Evolutionary conservation across 208 protist species (phyloP), one percentile per base, ranked within the genome.

Genomic region (Tritrichomonas musculus): DNA sequence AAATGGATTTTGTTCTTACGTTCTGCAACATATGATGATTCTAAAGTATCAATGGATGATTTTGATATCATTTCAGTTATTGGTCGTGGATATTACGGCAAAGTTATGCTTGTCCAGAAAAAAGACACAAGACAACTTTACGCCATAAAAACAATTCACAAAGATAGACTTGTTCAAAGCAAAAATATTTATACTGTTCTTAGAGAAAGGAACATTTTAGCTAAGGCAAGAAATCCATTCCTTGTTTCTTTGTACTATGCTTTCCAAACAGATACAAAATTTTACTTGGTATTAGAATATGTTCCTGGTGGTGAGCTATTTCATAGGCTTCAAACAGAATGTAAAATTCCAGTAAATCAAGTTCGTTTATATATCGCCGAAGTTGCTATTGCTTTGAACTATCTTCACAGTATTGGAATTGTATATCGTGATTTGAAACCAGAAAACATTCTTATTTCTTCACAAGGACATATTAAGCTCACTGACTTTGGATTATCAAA

Each of bases 391-490:
- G 33, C 41, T 49, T 50, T 82, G 8, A 47, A 82, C n/a, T 36
- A 82, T 82, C 41, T 82, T 49, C 73, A 82, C 20, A 53, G 39
- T n/a, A 82, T 50, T 30, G 73, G 73, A 49, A 36, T 82, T 53
- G 73, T 82, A 53, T 82, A 82, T 82, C 33, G 73, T 30, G 73
- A 82, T 50, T 25, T 82, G 9, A 82, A 82, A 44, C 73, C 73
- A 49, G 73, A 82, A 30, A 82, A 82, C 22, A 53, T 82, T 33
- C 50, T 82, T 20, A 14, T 82, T 49, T n/a, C 20, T 36, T 20
- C 73, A n/a, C 41, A 82, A 82, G 73, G 73, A 47, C 73, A 82
- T 50, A 82, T 82, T 50, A 82, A 82, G n/a, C n/a, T n/a, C n/a
- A n/a, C n/a, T n/a, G n/a, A n/a, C n/a, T n/a, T n/a, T n/a, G n/a